phyloP scores from a whole-genome alignment of 2,329 filamentous ascomycete species.

The Colletotrichum tanaceti region DNA sequence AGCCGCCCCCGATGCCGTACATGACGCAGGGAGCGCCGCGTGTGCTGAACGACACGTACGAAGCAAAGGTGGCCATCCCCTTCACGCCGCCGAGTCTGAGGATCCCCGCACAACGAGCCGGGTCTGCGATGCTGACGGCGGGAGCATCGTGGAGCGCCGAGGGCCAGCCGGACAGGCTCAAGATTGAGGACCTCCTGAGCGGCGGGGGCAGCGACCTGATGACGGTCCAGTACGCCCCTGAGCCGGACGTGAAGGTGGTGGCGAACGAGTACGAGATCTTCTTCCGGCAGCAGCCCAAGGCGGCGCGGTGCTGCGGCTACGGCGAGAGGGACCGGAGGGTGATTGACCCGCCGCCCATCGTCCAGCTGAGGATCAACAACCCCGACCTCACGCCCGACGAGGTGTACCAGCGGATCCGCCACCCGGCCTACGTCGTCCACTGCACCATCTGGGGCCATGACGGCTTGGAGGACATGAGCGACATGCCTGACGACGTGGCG shows the following conservation, averaged over 20 bases:
- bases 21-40: slow-evolving; percentile 23
- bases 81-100: slow-evolving; percentile 33
- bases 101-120: slow-evolving; percentile 25
- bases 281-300: slow-evolving; percentile 81
- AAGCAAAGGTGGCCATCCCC: slow-evolving; percentile 40
- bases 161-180: slow-evolving; percentile 40
- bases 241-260: slow-evolving; percentile 1
- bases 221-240: background rate
- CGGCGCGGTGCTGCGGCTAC: slow-evolving; percentile 84
- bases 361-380: slow-evolving; percentile 76
- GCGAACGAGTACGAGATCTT: slow-evolving; percentile 58
- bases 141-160: slow-evolving; percentile 18
- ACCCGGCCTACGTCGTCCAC: slow-evolving; percentile 77
- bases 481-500: slow-evolving; percentile 77
- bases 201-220: slow-evolving; percentile 3
- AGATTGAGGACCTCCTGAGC: slow-evolving; percentile 43
- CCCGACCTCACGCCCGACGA: slow-evolving; percentile 67
- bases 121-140: slow-evolving; percentile 1
- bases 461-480: slow-evolving; percentile 74
- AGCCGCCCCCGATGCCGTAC: slow-evolving; percentile 22
- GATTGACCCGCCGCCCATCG: slow-evolving; percentile 85
- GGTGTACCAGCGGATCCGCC: slow-evolving; percentile 61
- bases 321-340: slow-evolving; percentile 84
- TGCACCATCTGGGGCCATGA: slow-evolving; percentile 80
- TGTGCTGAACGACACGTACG: slow-evolving; percentile 35